A percentile compares a stretch with the other conserved stretches of the same genome.
phyloP scores from a whole-genome alignment of 345 rosid genomes.

The Eucalyptus tenuipes region DNA sequence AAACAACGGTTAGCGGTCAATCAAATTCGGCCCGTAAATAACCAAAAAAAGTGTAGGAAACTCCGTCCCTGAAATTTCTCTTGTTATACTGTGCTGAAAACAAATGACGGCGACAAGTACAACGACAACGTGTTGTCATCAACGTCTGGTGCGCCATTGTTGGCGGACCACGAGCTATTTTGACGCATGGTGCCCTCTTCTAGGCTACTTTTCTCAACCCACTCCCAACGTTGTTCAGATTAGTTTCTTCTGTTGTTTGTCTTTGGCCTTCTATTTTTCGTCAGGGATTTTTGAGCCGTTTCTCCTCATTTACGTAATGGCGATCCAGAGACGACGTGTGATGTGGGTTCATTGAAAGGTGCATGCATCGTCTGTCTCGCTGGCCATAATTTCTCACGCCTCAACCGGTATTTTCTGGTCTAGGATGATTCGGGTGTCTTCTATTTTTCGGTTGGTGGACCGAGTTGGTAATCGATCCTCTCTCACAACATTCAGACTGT shows the following conservation, averaged over 20 bases:
- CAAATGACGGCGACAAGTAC: neutral
- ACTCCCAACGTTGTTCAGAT: neutral
- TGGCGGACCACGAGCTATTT: neutral
- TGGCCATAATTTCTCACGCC: neutral
- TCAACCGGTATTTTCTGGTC: neutral
- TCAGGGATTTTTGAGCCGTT: neutral
- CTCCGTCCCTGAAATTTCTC: neutral
- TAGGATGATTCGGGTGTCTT: neutral
- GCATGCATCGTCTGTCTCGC: neutral
- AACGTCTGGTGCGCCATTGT: neutral
- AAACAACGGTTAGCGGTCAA: neutral
- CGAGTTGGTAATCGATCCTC: neutral
- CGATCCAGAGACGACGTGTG: neutral
- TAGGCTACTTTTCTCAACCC: neutral
- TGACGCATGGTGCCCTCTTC: neutral
- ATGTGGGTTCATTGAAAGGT: neutral
- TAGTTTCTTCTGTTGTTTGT: neutral
- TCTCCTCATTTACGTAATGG: neutral
- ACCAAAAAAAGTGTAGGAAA: neutral
- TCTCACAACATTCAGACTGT: neutral
- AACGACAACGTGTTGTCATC: neutral
- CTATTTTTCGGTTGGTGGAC: neutral
- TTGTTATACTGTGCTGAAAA: neutral
- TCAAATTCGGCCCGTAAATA: neutral
- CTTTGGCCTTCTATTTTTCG: neutral